These are phyloP conservation scores for Celoporthe dispersa DNA, from an alignment of 2,329 filamentous ascomycete genomes.

Conservation along the genomic window DNA sequence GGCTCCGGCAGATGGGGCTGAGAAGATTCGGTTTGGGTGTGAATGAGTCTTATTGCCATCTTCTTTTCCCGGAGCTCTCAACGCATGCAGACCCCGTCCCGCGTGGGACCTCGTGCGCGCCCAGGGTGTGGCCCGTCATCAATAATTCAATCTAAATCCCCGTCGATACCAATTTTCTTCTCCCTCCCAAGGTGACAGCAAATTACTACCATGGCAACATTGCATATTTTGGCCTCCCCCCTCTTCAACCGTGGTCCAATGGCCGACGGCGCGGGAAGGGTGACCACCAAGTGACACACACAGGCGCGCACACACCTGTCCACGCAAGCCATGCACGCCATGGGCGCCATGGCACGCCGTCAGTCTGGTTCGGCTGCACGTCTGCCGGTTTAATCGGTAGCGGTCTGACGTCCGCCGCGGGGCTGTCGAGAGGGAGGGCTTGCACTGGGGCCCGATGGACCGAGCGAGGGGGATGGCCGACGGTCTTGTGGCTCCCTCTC, in stretches of 20 bases:
- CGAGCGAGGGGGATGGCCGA: background rate
- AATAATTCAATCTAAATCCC: slow-evolving; percentile 31
- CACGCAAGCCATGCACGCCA: slow-evolving; percentile 20
- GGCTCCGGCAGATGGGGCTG: background rate
- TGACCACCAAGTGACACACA: background rate
- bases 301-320: background rate
- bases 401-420: slow-evolving; percentile 6
- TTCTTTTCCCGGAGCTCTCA: background rate
- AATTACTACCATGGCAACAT: slow-evolving; percentile 9
- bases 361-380: slow-evolving; percentile 2
- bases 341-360: slow-evolving; percentile 10
- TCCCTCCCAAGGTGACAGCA: background rate
- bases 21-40: too few species aligned
- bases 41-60: background rate
- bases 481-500: background rate
- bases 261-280: background rate
- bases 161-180: slow-evolving; percentile 25
- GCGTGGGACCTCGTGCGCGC: slow-evolving; percentile 2
- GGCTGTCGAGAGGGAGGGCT: background rate
- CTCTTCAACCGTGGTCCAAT: background rate
- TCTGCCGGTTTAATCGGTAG: background rate
- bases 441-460: background rate
- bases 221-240: slow-evolving; percentile 10
- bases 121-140: slow-evolving; percentile 21
- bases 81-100: background rate